These are phyloP conservation scores for Coemansia sp. DNA, from an alignment of 192 early-diverging fungal genomes.

Conservation along the genomic window DNA sequence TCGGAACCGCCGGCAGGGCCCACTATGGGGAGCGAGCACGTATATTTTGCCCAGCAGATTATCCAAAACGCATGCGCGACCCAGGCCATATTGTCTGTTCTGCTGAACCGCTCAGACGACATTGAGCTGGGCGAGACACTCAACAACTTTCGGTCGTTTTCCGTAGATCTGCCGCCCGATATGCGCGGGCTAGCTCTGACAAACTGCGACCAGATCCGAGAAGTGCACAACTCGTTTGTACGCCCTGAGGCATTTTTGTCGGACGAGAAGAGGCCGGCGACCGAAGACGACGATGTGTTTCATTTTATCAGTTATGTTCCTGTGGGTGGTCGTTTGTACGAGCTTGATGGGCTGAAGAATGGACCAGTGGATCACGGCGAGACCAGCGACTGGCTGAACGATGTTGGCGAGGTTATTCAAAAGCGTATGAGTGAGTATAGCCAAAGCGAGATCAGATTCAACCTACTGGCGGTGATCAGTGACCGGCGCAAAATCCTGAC, in stretches of 20 bases:
- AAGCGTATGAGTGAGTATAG: constrained; percentile 62
- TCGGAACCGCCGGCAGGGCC: constrained; percentile 14
- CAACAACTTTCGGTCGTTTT: constrained; percentile 67
- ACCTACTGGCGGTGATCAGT: constrained; percentile 74
- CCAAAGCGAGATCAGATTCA: constrained; percentile 72
- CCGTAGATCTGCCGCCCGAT: constrained; percentile 68
- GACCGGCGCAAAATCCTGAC: constrained; percentile 60
- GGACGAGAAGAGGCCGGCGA: constrained; percentile 57
- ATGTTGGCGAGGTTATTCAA: constrained; percentile 66
- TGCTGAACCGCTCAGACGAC: constrained; percentile 59
- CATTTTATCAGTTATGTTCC: constrained; percentile 82
- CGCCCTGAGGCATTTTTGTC: constrained; percentile 74
- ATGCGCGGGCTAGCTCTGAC: constrained; percentile 78
- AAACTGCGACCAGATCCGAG: constrained; percentile 73
- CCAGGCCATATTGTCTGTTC: constrained; percentile 76
- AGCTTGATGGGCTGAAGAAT: constrained; percentile 72
- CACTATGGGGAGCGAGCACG: constrained; percentile 34
- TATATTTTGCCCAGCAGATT: constrained; percentile 77
- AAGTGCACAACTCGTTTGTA: constrained; percentile 80
- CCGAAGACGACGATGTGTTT: constrained; percentile 70
- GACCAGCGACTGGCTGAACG: constrained; percentile 65
- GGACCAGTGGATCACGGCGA: constrained; percentile 70
- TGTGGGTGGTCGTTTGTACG: constrained; percentile 68
- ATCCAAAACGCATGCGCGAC: constrained; percentile 86
- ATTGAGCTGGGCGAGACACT: constrained; percentile 74